Evolutionary conservation across 1,284 basidiomycete species (phyloP).

Genomic region (Trichosporon ovoides): DNA sequence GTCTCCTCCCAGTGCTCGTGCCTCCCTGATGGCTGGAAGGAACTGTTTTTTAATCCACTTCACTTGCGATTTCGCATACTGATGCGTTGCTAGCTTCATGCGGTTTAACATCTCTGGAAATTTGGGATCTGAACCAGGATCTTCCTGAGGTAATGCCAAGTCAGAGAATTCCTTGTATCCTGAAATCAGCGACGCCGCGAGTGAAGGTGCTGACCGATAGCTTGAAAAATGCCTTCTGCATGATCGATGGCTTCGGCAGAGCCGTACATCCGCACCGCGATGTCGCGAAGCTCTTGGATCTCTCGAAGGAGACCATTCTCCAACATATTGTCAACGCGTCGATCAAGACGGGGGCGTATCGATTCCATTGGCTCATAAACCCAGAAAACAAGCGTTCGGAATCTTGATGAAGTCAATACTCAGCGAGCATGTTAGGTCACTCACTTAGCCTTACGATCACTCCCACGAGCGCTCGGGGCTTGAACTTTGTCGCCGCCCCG

Average conservation of each 20-base stretch:
- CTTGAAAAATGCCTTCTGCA: slow-evolving; percentile 77
- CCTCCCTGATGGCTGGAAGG: slow-evolving; percentile 63
- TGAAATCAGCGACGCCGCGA: slow-evolving; percentile 37
- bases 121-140: slow-evolving; percentile 11
- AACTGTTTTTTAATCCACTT: slow-evolving; percentile 91
- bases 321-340: slow-evolving; percentile 84
- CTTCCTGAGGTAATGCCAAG: slow-evolving; percentile 38
- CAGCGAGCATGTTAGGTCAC: background rate
- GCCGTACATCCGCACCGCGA: slow-evolving; percentile 44
- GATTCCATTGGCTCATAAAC: slow-evolving; percentile 68
- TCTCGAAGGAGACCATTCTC: slow-evolving; percentile 81
- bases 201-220: slow-evolving; percentile 62
- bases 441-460: background rate
- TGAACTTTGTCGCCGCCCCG: background rate
- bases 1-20: slow-evolving; percentile 36
- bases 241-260: slow-evolving; percentile 33
- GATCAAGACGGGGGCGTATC: slow-evolving; percentile 68
- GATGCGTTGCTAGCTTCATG: slow-evolving; percentile 81
- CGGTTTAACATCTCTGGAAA: slow-evolving; percentile 52
- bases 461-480: background rate
- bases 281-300: slow-evolving; percentile 55
- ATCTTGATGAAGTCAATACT: slow-evolving; percentile 53
- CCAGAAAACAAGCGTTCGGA: slow-evolving; percentile 84
- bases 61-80: slow-evolving; percentile 87
- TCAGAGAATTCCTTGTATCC: slow-evolving; percentile 84